Conservation (phyloP, 495 filamentous ascomycete genomes). For the Neurospora sp. region DNA sequence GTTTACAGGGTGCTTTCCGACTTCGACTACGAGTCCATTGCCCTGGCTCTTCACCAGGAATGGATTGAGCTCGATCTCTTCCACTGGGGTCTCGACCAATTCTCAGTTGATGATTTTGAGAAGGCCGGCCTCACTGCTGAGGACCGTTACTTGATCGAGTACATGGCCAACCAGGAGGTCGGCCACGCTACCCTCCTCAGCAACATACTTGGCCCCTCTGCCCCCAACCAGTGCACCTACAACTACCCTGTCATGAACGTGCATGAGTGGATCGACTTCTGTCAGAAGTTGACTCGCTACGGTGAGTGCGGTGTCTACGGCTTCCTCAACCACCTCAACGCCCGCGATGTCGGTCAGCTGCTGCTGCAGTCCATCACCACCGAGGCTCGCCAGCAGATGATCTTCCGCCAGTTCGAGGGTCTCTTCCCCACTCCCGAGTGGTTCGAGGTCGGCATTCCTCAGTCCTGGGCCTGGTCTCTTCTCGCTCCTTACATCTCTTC, state of each 20-base stretch:
- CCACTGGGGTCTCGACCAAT: constrained; percentile 63
- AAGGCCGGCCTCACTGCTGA: constrained; percentile 55
- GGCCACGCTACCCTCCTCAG: constrained; percentile 70
- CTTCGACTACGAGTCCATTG: constrained; percentile 65
- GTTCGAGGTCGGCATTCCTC: constrained; percentile 73
- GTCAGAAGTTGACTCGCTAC: constrained; percentile 73
- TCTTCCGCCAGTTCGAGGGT: constrained; percentile 78
- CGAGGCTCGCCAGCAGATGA: constrained; percentile 82
- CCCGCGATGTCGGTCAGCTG: constrained; percentile 60
- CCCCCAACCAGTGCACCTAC: constrained; percentile 68
- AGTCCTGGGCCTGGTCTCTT: constrained; percentile 81
- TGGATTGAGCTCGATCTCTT: constrained; percentile 86
- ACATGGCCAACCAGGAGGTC: constrained; percentile 79
- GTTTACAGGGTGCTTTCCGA: constrained; percentile 63
- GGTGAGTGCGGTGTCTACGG: constrained; percentile 79
- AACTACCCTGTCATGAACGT: constrained; percentile 74
- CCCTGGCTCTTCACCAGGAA: constrained; percentile 67
- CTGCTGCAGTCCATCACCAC: constrained; percentile 68
- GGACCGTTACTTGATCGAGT: constrained; percentile 62
- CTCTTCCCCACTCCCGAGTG: constrained; percentile 79
- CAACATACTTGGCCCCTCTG: constrained; percentile 71
- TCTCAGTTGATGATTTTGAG: constrained; percentile 60
- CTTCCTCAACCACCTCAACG: constrained; percentile 72
- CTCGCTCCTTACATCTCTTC: constrained; percentile 75
- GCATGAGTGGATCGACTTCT: constrained; percentile 74